These are phyloP conservation scores for Heliamphora exappendiculata DNA, from an alignment of 148 eudicot genomes.

Conservation along the genomic window DNA sequence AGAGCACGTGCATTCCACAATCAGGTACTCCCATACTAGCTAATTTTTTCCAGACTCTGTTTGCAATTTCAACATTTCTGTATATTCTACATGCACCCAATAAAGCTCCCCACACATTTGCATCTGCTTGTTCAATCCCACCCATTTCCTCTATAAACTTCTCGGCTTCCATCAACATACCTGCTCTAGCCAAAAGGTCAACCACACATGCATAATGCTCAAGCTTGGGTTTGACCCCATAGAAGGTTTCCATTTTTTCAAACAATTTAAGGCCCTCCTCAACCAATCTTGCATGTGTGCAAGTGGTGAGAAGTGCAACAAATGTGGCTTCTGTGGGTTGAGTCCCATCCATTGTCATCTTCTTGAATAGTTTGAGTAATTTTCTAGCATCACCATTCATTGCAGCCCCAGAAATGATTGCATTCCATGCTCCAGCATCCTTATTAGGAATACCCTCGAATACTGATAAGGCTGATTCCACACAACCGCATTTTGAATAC, in stretches of 20 bases:
- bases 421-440: conserved; percentile 41
- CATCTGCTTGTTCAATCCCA: conserved; percentile 24
- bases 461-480: conserved; percentile 29
- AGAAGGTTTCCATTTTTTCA: conserved; percentile 21
- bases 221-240: conserved; percentile 23
- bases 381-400: conserved; percentile 32
- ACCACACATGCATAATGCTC: conserved; percentile 42
- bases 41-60: conserved; percentile 27
- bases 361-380: conserved; percentile 21
- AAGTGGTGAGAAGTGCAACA: conserved; percentile 32
- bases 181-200: conserved; percentile 37
- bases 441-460: conserved; percentile 25
- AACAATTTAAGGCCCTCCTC: conserved; percentile 30
- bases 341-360: conserved; percentile 22
- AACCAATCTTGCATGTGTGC: conserved; percentile 34
- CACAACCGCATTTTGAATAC: conserved; percentile 37
- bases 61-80: conserved; percentile 28
- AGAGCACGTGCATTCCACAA: conserved; percentile 29
- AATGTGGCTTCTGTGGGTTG: too few relatives aligned
- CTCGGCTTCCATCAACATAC: conserved; percentile 36
- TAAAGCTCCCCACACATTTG: conserved; percentile 38
- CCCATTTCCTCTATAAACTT: conserved; percentile 29
- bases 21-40: conserved; percentile 24
- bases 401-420: conserved; percentile 32
- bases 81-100: conserved; percentile 33